Conservation (phyloP, 306 rosid species). For the Sphenostylis stenocarpa region DNA sequence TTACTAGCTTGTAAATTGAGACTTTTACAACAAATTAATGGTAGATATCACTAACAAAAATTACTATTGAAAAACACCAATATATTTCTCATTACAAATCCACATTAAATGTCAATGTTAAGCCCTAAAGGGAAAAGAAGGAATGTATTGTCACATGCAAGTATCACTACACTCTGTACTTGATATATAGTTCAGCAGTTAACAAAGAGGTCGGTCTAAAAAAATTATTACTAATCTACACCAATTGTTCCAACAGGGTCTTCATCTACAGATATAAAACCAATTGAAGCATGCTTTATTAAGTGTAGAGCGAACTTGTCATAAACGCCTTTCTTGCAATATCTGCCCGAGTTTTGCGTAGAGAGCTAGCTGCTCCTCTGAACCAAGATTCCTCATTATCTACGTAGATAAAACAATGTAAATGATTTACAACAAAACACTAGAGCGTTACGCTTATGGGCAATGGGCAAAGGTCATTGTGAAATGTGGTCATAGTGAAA, state of each 20-base stretch:
- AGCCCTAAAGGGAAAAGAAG: constrained; percentile 26
- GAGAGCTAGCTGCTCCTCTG: constrained; percentile 80
- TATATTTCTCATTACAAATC: neutral
- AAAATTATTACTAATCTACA: constrained; percentile 8
- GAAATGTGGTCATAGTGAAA: too few relatives aligned
- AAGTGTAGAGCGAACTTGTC: constrained; percentile 33
- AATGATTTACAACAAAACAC: neutral
- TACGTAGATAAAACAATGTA: constrained; percentile 31
- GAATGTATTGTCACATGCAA: neutral
- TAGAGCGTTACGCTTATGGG: neutral
- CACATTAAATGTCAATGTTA: constrained; percentile 8
- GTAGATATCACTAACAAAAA: neutral
- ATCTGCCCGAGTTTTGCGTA: constrained; percentile 62
- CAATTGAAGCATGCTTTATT: constrained; percentile 29
- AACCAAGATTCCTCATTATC: constrained; percentile 75
- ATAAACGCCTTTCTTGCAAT: constrained; percentile 53
- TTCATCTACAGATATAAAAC: neutral
- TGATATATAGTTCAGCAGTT: neutral
- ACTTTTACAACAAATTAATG: neutral
- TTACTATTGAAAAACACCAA: neutral
- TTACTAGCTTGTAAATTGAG: neutral
- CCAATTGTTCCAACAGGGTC: constrained; percentile 18
- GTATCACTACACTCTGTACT: constrained; percentile 5
- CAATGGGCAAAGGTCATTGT: too few relatives aligned
- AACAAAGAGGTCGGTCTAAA: neutral